Percentiles rank a stretch among this genome's conserved stretches.
phyloP scores from a whole-genome alignment of 805 yeast genomes.

The Vanderwaltozyma polyspora region DNA sequence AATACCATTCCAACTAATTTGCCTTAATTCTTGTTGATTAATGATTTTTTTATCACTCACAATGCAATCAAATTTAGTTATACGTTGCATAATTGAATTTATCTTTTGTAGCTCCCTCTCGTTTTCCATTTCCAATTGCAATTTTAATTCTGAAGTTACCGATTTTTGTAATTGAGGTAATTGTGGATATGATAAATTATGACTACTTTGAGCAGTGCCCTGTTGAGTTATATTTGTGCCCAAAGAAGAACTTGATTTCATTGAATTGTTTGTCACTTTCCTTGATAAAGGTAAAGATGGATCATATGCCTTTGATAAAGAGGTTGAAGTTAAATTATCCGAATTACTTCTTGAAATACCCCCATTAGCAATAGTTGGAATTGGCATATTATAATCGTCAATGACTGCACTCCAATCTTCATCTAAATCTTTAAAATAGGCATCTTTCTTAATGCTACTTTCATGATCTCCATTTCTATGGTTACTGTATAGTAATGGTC shows the following conservation, averaged over 20 bases:
- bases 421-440: conserved; percentile 57
- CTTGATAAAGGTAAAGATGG: conserved; percentile 15
- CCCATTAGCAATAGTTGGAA: conserved; percentile 23
- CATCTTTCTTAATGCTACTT: conserved; percentile 8
- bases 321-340: background rate
- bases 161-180: conserved; percentile 19
- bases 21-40: conserved; percentile 57
- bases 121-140: conserved; percentile 19
- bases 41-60: conserved; percentile 43
- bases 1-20: conserved; percentile 89
- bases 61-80: conserved; percentile 54
- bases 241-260: background rate
- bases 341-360: conserved; percentile 8
- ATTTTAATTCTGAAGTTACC: conserved; percentile 13
- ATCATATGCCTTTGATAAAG: conserved; percentile 4
- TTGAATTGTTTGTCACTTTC: background rate
- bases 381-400: conserved; percentile 31
- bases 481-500: conserved; percentile 7
- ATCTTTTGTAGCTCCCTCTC: conserved; percentile 32
- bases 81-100: conserved; percentile 50
- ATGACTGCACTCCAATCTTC: conserved; percentile 89
- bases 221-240: conserved; percentile 5
- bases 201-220: conserved; percentile 4
- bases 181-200: conserved; percentile 20
- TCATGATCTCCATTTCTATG: conserved; percentile 10